A percentile compares a stretch with the other conserved stretches of the same genome.
These are phyloP conservation scores for Apostasia ramifera DNA, from an alignment of 106 monocot species.

Conservation along the genomic window DNA sequence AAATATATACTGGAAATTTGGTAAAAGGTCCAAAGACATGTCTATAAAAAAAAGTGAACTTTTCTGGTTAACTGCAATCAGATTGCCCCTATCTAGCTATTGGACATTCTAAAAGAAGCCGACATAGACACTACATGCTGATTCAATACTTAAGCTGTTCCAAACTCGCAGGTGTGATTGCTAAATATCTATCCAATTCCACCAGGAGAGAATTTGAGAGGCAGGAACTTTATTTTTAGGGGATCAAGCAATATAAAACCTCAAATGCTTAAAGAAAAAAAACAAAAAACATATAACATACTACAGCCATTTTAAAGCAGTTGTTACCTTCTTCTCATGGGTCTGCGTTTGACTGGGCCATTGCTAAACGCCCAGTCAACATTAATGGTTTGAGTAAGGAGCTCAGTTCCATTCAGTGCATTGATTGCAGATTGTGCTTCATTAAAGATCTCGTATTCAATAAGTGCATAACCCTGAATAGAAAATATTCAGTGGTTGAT, in stretches of 20 bases:
- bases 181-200: neutral
- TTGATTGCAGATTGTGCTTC: slow-evolving; percentile 79
- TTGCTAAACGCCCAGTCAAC: slow-evolving; percentile 98
- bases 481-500: too few relatives aligned
- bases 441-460: slow-evolving; percentile 83
- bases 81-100: too few relatives aligned
- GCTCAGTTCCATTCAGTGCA: slow-evolving; percentile 61
- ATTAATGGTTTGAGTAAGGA: slow-evolving; percentile 52
- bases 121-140: too few relatives aligned
- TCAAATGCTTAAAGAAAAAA: neutral
- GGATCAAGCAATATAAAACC: neutral
- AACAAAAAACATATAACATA: too few relatives aligned
- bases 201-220: neutral
- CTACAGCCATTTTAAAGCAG: neutral
- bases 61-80: too few relatives aligned
- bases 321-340: slow-evolving; percentile 47
- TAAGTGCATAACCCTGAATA: slow-evolving; percentile 79
- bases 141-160: too few relatives aligned
- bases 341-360: slow-evolving; percentile 68
- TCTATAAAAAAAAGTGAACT: too few relatives aligned
- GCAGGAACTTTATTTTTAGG: neutral
- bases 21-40: too few relatives aligned
- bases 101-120: too few relatives aligned
- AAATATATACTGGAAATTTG: too few relatives aligned
- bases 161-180: too few relatives aligned